phyloP scores from a whole-genome alignment of 2,329 filamentous ascomycete species.

The Phialophora macrospora region DNA sequence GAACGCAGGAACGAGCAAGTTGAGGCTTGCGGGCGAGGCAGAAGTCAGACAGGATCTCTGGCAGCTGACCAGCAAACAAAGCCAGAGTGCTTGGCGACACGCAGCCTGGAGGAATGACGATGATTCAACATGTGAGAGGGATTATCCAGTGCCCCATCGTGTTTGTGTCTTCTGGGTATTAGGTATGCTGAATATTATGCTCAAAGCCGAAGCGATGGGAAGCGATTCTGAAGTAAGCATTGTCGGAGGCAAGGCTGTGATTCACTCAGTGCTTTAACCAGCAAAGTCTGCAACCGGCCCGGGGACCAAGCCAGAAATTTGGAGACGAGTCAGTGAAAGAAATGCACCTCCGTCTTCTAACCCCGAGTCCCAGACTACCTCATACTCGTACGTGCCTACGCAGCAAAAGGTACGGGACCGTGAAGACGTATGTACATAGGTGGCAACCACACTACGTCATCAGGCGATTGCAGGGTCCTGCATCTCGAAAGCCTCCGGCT shows the following conservation, averaged over 20 bases:
- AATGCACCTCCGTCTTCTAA: too few species aligned
- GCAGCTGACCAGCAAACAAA: constrained; percentile 18
- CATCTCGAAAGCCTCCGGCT: background rate
- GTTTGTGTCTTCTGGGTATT: constrained; percentile 1
- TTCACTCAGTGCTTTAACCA: constrained; percentile 12
- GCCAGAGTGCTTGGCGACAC: constrained; percentile 11
- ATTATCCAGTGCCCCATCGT: constrained; percentile 1
- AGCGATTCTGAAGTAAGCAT: constrained; percentile 2
- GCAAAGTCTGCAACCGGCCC: background rate
- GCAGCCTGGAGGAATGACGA: background rate
- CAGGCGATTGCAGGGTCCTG: background rate
- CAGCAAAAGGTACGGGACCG: background rate
- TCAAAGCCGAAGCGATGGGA: background rate
- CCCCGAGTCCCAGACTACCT: background rate
- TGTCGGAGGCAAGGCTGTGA: constrained; percentile 11
- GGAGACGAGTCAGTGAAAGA: background rate
- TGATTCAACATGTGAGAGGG: constrained; percentile 2
- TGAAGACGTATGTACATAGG: too few species aligned
- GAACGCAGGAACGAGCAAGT: background rate
- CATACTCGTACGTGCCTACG: background rate
- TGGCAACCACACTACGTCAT: background rate
- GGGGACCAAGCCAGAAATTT: background rate
- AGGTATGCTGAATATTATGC: constrained; percentile 2
- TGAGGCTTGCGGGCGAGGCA: background rate
- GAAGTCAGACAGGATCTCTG: constrained; percentile 5